These are phyloP conservation scores for Penicillium polonicum DNA, from an alignment of 2,329 filamentous ascomycete genomes.

Conservation along the genomic window DNA sequence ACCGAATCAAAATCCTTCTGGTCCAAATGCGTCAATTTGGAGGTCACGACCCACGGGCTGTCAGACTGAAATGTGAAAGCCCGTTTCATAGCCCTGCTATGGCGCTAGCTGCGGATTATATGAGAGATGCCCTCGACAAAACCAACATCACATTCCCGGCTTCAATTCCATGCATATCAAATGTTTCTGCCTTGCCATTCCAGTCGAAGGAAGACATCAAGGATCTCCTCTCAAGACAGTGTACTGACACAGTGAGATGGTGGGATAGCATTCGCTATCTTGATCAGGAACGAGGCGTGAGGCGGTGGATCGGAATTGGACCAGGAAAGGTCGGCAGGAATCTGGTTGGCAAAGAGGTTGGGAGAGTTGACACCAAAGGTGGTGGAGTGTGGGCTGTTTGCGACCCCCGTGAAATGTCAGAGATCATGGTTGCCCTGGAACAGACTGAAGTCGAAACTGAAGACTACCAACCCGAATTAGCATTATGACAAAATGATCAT, in stretches of 20 bases:
- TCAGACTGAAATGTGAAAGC: conserved; percentile 80
- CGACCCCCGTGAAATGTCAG: conserved; percentile 72
- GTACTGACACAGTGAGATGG: conserved; percentile 90
- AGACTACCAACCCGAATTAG: not conserved
- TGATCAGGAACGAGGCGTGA: conserved; percentile 76
- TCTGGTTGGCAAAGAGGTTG: conserved; percentile 91
- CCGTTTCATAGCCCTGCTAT: conserved; percentile 93
- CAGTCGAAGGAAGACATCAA: conserved; percentile 70
- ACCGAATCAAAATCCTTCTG: conserved; percentile 75
- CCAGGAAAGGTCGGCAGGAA: conserved; percentile 93
- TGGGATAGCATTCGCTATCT: conserved; percentile 91
- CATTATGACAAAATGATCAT: not conserved
- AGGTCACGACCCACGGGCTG: conserved; percentile 85
- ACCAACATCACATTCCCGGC: conserved; percentile 71
- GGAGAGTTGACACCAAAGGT: conserved; percentile 76
- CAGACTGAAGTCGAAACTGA: conserved; percentile 54
- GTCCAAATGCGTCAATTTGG: conserved; percentile 85
- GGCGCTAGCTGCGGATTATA: conserved; percentile 74
- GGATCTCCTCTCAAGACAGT: conserved; percentile 74
- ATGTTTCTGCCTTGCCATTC: conserved; percentile 80
- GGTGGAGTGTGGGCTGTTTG: conserved; percentile 92
- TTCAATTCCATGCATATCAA: conserved; percentile 74
- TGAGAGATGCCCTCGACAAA: conserved; percentile 66
- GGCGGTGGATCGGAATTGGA: conserved; percentile 86
- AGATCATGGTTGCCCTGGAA: conserved; percentile 63